Percentiles rank a stretch among this genome's conserved stretches.
These are phyloP conservation scores for Kluyveromyces sp. DNA, from an alignment of 1,139 yeast genomes.

Conservation along the genomic window DNA sequence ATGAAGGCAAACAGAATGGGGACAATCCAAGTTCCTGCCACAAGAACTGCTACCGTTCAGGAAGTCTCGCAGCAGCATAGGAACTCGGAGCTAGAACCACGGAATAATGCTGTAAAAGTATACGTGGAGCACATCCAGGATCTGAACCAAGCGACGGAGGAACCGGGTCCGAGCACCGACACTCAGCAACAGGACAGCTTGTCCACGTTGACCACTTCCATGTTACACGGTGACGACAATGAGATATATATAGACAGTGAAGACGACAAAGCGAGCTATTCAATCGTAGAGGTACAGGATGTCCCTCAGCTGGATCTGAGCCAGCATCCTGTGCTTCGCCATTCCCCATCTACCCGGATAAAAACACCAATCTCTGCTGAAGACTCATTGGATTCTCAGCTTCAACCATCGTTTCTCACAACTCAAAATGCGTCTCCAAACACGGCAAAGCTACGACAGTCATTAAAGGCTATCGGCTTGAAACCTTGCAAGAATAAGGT, in stretches of 20 bases:
- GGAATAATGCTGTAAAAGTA: not conserved
- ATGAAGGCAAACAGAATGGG: slow-evolving; percentile 1
- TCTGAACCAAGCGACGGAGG: not conserved
- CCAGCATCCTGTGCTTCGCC: slow-evolving; percentile 1
- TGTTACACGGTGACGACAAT: slow-evolving; percentile 3
- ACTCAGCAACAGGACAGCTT: not conserved
- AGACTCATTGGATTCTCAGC: slow-evolving; percentile 13
- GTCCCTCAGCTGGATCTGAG: slow-evolving; percentile 1
- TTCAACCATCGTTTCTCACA: slow-evolving; percentile 1
- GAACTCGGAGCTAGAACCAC: not conserved
- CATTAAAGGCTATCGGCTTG: slow-evolving; percentile 23
- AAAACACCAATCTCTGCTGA: slow-evolving; percentile 8
- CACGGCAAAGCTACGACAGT: slow-evolving; percentile 21
- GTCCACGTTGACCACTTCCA: slow-evolving; percentile 2
- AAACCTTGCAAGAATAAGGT: slow-evolving; percentile 25
- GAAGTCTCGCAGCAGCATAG: slow-evolving; percentile 1
- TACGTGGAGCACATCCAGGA: not conserved
- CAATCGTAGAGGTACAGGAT: slow-evolving; percentile 5
- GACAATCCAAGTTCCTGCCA: slow-evolving; percentile 27
- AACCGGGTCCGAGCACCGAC: not conserved
- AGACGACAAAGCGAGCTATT: slow-evolving; percentile 8
- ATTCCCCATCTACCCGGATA: not conserved
- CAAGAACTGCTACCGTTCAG: slow-evolving; percentile 21
- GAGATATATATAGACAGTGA: slow-evolving; percentile 9
- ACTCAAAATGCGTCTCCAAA: slow-evolving; percentile 5